phyloP scores from a whole-genome alignment of 2,329 filamentous ascomycete genomes.

The Balansia obtecta region DNA sequence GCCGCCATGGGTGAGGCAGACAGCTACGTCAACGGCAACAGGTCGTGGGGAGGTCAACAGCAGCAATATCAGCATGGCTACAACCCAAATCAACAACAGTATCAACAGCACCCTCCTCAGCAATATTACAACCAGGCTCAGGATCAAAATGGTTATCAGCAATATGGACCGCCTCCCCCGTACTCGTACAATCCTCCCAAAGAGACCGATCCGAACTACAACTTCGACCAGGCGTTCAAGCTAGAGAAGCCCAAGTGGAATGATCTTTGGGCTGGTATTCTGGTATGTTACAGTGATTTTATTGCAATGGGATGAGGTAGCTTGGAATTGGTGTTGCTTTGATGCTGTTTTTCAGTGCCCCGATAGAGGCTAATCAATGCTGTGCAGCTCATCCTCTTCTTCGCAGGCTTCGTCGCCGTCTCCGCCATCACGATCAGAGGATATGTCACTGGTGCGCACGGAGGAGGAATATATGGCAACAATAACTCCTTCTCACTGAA shows the following conservation, averaged over 20 bases:
- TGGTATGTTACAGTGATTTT: constrained; percentile 35
- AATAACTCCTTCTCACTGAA: constrained; percentile 55
- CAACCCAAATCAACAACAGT: constrained; percentile 1
- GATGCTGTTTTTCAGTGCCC: too few species aligned
- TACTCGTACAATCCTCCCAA: constrained; percentile 26
- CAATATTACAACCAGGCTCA: constrained; percentile 9
- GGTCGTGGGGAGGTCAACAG: constrained; percentile 9
- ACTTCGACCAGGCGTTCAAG: constrained; percentile 73
- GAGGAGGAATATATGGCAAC: constrained; percentile 61
- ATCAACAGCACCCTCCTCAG: constrained; percentile 10
- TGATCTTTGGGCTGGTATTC: constrained; percentile 76
- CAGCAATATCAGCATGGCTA: constrained; percentile 1
- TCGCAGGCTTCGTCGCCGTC: constrained; percentile 62
- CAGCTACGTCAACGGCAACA: constrained; percentile 17
- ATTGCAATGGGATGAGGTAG: not conserved
- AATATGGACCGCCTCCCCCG: constrained; percentile 18
- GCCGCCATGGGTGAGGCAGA: constrained; percentile 22
- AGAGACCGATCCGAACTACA: constrained; percentile 33
- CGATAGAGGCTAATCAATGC: not conserved
- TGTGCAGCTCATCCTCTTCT: constrained; percentile 52
- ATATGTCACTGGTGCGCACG: constrained; percentile 52
- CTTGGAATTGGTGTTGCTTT: not conserved
- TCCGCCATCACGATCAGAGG: constrained; percentile 65
- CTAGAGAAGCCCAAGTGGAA: constrained; percentile 78
- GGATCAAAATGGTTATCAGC: constrained; percentile 13